phyloP scores from a whole-genome alignment of 2,329 filamentous ascomycete species.

The Pseudogymnoascus destructans region DNA sequence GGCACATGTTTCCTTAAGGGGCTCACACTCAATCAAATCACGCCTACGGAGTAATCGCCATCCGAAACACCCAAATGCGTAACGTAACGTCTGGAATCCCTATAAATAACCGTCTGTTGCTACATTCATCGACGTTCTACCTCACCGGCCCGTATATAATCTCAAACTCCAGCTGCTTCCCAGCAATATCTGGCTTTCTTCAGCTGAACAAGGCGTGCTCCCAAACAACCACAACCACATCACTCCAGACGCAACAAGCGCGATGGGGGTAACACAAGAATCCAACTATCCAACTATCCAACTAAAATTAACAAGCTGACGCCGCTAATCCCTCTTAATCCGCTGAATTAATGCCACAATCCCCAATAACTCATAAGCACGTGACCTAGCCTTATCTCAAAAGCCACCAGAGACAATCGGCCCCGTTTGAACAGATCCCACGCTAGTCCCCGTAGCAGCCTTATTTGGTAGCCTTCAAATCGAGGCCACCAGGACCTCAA shows the following conservation, averaged over 20 bases:
- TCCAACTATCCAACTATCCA: neutral
- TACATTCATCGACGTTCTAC: neutral
- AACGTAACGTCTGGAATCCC: conserved; percentile 1
- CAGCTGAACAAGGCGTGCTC: neutral
- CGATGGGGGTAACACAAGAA: neutral
- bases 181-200: neutral
- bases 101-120: neutral
- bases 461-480: no score
- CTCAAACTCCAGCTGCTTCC: neutral
- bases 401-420: neutral
- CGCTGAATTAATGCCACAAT: neutral
- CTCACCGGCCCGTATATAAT: neutral
- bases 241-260: neutral
- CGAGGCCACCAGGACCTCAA: neutral
- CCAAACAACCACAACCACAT: neutral
- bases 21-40: neutral
- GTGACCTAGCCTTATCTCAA: conserved; percentile 4
- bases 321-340: neutral
- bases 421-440: no score
- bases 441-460: no score
- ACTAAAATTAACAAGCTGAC: neutral
- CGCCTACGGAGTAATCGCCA: neutral
- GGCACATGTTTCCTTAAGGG: neutral
- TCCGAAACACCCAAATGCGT: neutral
- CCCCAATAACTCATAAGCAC: neutral